phyloP scores from a whole-genome alignment of 768 basidiomycete genomes.

The Tylopilus subfusipes region DNA sequence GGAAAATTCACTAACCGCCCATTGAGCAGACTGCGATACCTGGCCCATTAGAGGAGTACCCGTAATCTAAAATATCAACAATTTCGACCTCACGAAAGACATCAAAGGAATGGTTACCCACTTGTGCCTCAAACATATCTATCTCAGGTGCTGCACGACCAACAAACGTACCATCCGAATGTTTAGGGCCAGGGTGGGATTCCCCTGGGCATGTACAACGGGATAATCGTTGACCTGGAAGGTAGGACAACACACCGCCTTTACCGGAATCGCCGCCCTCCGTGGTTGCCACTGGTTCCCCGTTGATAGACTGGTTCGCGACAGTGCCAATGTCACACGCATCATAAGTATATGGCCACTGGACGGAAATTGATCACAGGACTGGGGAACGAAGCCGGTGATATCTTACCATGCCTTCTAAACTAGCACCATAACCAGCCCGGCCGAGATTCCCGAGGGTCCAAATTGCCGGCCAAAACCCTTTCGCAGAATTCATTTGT shows the following conservation, averaged over 20 bases:
- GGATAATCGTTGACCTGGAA: constrained; percentile 80
- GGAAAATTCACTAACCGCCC: constrained; percentile 52
- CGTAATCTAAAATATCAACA: constrained; percentile 42
- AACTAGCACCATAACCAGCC: constrained; percentile 66
- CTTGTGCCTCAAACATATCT: constrained; percentile 84
- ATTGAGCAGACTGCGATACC: constrained; percentile 85
- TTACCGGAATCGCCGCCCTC: constrained; percentile 51
- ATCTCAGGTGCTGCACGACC: constrained; percentile 88
- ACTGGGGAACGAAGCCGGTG: neutral
- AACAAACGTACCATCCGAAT: constrained; percentile 69
- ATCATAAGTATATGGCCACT: constrained; percentile 70
- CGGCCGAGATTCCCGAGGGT: constrained; percentile 58
- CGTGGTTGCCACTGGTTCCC: constrained; percentile 59
- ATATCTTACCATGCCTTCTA: constrained; percentile 46
- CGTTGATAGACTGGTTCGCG: constrained; percentile 75
- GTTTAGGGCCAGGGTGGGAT: constrained; percentile 78
- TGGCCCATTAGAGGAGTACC: constrained; percentile 44
- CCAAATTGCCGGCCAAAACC: constrained; percentile 56
- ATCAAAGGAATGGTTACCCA: constrained; percentile 18
- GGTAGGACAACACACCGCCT: constrained; percentile 56
- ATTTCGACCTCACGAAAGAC: constrained; percentile 9
- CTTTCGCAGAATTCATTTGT: constrained; percentile 18
- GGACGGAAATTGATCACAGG: constrained; percentile 2
- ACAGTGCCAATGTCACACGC: constrained; percentile 83
- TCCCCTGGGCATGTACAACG: constrained; percentile 83